phyloP scores from a whole-genome alignment of 1,284 basidiomycete species.

The Hypsizygus ulmarius region DNA sequence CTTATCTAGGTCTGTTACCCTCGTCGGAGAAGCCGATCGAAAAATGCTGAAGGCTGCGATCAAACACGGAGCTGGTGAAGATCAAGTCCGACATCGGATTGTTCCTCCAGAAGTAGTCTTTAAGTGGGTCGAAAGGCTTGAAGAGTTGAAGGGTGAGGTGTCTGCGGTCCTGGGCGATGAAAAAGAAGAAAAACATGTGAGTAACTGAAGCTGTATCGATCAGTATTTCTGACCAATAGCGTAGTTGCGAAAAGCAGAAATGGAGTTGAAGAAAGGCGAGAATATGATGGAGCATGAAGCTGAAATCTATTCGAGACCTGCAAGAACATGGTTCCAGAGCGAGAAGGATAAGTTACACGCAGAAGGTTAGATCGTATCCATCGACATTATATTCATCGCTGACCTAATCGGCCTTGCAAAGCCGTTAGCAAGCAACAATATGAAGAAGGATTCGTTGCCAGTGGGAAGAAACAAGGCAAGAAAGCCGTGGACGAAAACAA shows the following conservation, averaged over 20 bases:
- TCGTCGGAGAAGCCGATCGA: slow-evolving; percentile 95
- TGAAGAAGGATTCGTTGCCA: slow-evolving; percentile 48
- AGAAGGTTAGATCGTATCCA: slow-evolving; percentile 52
- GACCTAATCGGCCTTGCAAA: slow-evolving; percentile 29
- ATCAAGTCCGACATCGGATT: slow-evolving; percentile 88
- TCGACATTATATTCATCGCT: not conserved
- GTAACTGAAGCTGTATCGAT: slow-evolving; percentile 19
- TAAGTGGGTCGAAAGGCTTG: slow-evolving; percentile 72
- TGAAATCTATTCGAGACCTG: slow-evolving; percentile 94
- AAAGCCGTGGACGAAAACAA: slow-evolving; percentile 36
- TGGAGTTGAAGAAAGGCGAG: slow-evolving; percentile 94
- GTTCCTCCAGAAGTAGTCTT: slow-evolving; percentile 79
- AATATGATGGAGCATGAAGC: slow-evolving; percentile 94
- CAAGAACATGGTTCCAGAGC: slow-evolving; percentile 97
- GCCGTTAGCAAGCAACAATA: slow-evolving; percentile 74
- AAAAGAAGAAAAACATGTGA: slow-evolving; percentile 90
- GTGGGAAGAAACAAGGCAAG: slow-evolving; percentile 31
- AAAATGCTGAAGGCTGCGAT: slow-evolving; percentile 96
- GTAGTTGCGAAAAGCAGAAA: slow-evolving; percentile 86
- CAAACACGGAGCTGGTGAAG: slow-evolving; percentile 78
- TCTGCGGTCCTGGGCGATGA: slow-evolving; percentile 86
- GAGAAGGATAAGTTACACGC: slow-evolving; percentile 81
- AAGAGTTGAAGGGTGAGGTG: slow-evolving; percentile 77
- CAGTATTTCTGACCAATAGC: slow-evolving; percentile 4
- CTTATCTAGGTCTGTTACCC: slow-evolving; percentile 76